A percentile compares a stretch with the other conserved stretches of the same genome.
Evolutionary conservation across 2,329 filamentous ascomycete species (phyloP).

Genomic region (Kalaharituber pfeilii): DNA sequence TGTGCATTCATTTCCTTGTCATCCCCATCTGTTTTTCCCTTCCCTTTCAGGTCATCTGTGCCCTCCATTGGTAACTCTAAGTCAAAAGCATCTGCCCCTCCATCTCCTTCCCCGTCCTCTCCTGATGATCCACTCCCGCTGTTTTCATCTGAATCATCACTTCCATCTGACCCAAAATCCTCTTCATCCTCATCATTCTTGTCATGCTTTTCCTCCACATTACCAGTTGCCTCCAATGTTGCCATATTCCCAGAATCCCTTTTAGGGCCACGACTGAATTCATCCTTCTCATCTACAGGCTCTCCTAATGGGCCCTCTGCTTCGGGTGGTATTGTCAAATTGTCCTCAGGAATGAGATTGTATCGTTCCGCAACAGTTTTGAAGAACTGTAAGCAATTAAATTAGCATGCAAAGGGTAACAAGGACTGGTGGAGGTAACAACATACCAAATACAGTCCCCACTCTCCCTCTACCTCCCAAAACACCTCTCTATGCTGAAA

Average conservation of each 20-base stretch:
- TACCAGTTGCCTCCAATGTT: slow-evolving; percentile 23
- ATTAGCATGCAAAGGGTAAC: too few species aligned
- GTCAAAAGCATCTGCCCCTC: slow-evolving; percentile 6
- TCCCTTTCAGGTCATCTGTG: not conserved
- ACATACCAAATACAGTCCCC: slow-evolving; percentile 60
- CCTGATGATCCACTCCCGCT: slow-evolving; percentile 1
- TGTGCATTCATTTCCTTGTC: slow-evolving; percentile 19
- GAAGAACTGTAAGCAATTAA: slow-evolving; percentile 59
- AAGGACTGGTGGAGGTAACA: too few species aligned
- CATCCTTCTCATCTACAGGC: slow-evolving; percentile 20
- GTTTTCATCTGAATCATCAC: slow-evolving; percentile 12
- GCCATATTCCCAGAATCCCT: slow-evolving; percentile 26
- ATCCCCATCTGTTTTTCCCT: slow-evolving; percentile 16
- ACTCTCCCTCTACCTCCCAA: slow-evolving; percentile 78
- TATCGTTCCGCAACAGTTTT: slow-evolving; percentile 93
- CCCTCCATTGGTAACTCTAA: not conserved
- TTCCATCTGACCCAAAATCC: slow-evolving; percentile 14
- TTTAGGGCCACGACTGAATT: slow-evolving; percentile 12
- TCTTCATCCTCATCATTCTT: slow-evolving; percentile 16
- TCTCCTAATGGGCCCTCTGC: slow-evolving; percentile 49
- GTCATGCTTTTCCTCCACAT: slow-evolving; percentile 24
- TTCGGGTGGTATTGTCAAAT: slow-evolving; percentile 86
- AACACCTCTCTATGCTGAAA: slow-evolving; percentile 93
- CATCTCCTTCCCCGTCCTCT: slow-evolving; percentile 12
- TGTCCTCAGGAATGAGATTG: slow-evolving; percentile 74